Percentiles rank a stretch among this genome's conserved stretches.
Conservation (phyloP, 73 alveolate species). For the Symbiodinium natans region DNA sequence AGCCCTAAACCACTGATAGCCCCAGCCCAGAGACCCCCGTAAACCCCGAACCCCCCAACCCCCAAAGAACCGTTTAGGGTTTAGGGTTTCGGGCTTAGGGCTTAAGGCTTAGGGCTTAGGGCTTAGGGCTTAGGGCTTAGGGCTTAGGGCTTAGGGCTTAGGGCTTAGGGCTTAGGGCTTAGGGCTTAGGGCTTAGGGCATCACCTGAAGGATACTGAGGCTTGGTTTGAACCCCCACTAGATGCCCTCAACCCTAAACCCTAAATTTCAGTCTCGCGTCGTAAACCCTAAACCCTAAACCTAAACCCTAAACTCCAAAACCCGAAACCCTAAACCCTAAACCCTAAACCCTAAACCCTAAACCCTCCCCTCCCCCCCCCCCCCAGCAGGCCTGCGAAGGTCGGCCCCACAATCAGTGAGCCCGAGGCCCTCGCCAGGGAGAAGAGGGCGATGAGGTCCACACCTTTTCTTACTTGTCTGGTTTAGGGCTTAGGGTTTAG, state of each 20-base stretch:
- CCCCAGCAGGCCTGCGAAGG: constrained; percentile 43
- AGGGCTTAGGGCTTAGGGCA: background rate
- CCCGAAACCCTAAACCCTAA: background rate
- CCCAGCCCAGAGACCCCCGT: too few relatives aligned
- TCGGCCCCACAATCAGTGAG: constrained; percentile 78
- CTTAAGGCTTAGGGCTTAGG: too few relatives aligned
- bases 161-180: background rate
- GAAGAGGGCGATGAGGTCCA: constrained; percentile 56
- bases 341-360: background rate
- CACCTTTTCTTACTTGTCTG: too few relatives aligned
- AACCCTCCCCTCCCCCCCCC: background rate
- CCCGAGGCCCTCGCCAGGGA: constrained; percentile 67
- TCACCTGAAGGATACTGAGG: too few relatives aligned
- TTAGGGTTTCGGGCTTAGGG: too few relatives aligned
- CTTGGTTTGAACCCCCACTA: too few relatives aligned
- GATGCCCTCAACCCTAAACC: too few relatives aligned
- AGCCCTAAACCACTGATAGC: too few relatives aligned
- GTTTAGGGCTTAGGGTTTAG: background rate
- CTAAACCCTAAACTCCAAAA: background rate
- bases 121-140: background rate
- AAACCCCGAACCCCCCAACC: too few relatives aligned
- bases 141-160: background rate
- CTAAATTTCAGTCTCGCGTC: too few relatives aligned
- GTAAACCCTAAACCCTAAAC: background rate
- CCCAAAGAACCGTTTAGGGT: too few relatives aligned